phyloP scores from a whole-genome alignment of 129 eudicot species.

The Tanacetum coccineum region DNA sequence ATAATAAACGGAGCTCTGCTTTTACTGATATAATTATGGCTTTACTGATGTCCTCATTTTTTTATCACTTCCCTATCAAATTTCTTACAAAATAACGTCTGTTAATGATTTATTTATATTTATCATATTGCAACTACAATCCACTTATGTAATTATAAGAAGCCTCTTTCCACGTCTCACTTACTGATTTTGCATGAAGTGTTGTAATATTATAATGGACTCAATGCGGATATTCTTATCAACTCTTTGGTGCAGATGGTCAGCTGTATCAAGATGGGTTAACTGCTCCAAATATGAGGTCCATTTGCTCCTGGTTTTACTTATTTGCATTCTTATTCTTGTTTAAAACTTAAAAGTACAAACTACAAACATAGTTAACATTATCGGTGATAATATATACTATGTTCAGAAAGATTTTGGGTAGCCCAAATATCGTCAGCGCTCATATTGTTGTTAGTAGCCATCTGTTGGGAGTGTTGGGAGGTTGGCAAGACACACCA shows the following conservation, averaged over 20 bases:
- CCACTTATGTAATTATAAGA: neutral
- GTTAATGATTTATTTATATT: too few species aligned
- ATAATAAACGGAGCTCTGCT: too few species aligned
- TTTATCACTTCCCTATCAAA: too few species aligned
- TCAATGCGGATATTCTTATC: constrained; percentile 9
- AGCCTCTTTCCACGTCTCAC: neutral
- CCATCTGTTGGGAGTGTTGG: neutral
- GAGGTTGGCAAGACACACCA: neutral
- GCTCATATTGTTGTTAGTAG: neutral
- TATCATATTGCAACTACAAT: too few species aligned
- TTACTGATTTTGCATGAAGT: neutral
- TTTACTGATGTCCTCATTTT: too few species aligned
- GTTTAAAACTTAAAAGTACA: neutral
- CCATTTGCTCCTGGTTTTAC: constrained; percentile 19
- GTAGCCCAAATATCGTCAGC: neutral
- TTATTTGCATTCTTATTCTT: neutral
- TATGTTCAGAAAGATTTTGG: neutral
- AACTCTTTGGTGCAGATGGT: constrained; percentile 53
- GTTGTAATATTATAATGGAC: constrained; percentile 7
- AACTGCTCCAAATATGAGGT: constrained; percentile 92
- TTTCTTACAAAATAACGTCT: too few species aligned
- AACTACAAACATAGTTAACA: neutral
- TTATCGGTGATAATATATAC: neutral
- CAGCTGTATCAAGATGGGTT: constrained; percentile 75
- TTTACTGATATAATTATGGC: too few species aligned